A percentile compares a stretch with the other conserved stretches of the same genome.
phyloP scores from a whole-genome alignment of 345 rosid genomes.

The Eucalyptus viminalis region DNA sequence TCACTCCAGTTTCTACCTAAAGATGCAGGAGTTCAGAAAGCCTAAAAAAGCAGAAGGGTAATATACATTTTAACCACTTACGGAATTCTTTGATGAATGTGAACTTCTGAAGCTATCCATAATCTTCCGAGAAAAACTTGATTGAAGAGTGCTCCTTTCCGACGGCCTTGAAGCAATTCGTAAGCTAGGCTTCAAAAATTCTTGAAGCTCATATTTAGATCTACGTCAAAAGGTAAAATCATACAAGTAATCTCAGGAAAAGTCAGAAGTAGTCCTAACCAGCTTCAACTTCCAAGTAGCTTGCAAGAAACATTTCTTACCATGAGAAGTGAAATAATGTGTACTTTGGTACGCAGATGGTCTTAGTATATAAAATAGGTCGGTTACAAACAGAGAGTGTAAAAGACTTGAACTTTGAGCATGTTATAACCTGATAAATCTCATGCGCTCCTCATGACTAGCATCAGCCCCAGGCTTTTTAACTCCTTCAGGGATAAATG shows the following conservation, averaged over 20 bases:
- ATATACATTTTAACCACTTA: conserved; percentile 1
- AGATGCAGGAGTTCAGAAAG: background rate
- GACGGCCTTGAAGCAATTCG: conserved; percentile 53
- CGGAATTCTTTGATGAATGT: conserved; percentile 33
- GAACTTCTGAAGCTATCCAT: conserved; percentile 55
- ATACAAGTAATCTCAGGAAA: background rate
- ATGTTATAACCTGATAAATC: conserved; percentile 57
- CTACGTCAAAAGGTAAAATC: conserved; percentile 18
- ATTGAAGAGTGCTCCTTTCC: conserved; percentile 20
- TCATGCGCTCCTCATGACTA: conserved; percentile 59
- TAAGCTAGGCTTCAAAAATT: conserved; percentile 85
- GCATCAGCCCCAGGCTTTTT: conserved; percentile 82
- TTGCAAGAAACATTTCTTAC: background rate
- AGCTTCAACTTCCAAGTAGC: background rate
- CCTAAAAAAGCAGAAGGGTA: background rate
- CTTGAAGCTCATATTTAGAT: conserved; percentile 94
- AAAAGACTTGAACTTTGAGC: background rate
- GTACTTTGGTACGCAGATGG: background rate
- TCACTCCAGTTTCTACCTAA: background rate
- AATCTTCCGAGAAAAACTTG: conserved; percentile 49
- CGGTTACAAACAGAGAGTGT: background rate
- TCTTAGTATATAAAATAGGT: background rate
- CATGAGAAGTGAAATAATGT: background rate
- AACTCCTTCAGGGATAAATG: conserved; percentile 65
- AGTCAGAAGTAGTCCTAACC: background rate